phyloP scores from a whole-genome alignment of 495 filamentous ascomycete genomes.

The Pseudoneurospora amorphoporcata region DNA sequence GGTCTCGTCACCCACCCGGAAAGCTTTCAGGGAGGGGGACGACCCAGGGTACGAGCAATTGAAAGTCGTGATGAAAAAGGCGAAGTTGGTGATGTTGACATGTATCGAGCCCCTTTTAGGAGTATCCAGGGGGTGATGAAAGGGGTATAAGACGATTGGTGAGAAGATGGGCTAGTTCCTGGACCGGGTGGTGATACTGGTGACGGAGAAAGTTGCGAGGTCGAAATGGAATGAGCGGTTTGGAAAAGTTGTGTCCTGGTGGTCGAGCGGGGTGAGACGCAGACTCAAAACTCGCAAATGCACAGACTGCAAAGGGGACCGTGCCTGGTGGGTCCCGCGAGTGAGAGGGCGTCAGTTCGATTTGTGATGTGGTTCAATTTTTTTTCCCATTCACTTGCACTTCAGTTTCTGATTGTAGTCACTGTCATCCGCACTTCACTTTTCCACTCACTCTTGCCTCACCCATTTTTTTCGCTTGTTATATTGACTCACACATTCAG shows the following conservation, averaged over 20 bases:
- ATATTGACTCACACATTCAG: not conserved
- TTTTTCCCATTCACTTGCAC: not conserved
- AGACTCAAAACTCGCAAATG: not conserved
- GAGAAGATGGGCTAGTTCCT: conserved; percentile 4
- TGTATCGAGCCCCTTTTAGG: not conserved
- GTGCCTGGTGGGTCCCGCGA: not conserved
- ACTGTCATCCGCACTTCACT: not conserved
- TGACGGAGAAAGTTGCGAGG: conserved; percentile 7
- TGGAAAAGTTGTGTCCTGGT: conserved; percentile 5
- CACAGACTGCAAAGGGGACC: not conserved
- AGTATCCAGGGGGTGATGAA: not conserved
- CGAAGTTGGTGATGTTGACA: not conserved
- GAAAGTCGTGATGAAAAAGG: not conserved
- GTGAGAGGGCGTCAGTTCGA: not conserved
- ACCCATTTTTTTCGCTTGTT: not conserved
- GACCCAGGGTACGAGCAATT: not conserved
- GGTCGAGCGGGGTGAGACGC: conserved; percentile 19
- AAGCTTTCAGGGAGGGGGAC: not conserved
- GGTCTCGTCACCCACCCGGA: not conserved
- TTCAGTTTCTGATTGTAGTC: not conserved
- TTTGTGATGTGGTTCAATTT: not conserved
- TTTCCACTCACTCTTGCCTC: not conserved
- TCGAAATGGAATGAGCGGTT: not conserved
- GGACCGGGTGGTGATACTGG: conserved; percentile 19
- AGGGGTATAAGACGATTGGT: conserved; percentile 24